phyloP scores from a whole-genome alignment of 73 alveolate genomes.

The Durusdinium trenchii region DNA sequence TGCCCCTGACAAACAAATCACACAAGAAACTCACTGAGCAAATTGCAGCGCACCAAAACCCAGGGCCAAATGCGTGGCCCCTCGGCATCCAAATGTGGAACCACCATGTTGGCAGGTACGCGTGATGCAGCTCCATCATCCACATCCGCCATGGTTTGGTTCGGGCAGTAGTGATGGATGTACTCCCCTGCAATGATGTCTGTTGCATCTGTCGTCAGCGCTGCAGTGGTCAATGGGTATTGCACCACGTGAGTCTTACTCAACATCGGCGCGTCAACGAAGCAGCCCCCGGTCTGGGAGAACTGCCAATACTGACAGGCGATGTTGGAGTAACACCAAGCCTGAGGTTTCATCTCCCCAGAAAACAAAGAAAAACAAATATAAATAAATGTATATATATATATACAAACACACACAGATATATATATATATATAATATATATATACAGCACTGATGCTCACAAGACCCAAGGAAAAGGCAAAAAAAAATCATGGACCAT shows the following conservation, averaged over 20 bases:
- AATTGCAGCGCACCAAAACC: too few species aligned
- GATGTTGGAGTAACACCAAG: constrained; percentile 50
- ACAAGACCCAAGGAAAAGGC: too few species aligned
- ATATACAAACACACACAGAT: too few species aligned
- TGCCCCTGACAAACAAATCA: too few species aligned
- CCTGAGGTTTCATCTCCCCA: too few species aligned
- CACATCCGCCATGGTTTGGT: constrained; percentile 5
- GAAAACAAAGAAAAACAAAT: too few species aligned
- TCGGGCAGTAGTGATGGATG: constrained; percentile 73
- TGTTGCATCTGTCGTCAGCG: background rate
- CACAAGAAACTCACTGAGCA: too few species aligned
- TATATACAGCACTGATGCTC: too few species aligned
- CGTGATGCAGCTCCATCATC: background rate
- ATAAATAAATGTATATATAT: too few species aligned
- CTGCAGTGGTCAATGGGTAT: constrained; percentile 43
- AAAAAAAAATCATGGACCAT: too few species aligned
- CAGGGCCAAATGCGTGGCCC: constrained; percentile 64
- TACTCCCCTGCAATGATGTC: constrained; percentile 52
- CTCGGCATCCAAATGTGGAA: background rate
- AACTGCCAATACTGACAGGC: constrained; percentile 67
- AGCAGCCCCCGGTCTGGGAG: constrained; percentile 61
- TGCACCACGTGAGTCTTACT: constrained; percentile 52
- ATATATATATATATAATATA: too few species aligned
- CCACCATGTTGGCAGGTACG: constrained; percentile 4
- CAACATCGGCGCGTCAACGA: constrained; percentile 61